Evolutionary conservation across 2,329 filamentous ascomycete species (phyloP).

Genomic region (Claviceps arundinis): DNA sequence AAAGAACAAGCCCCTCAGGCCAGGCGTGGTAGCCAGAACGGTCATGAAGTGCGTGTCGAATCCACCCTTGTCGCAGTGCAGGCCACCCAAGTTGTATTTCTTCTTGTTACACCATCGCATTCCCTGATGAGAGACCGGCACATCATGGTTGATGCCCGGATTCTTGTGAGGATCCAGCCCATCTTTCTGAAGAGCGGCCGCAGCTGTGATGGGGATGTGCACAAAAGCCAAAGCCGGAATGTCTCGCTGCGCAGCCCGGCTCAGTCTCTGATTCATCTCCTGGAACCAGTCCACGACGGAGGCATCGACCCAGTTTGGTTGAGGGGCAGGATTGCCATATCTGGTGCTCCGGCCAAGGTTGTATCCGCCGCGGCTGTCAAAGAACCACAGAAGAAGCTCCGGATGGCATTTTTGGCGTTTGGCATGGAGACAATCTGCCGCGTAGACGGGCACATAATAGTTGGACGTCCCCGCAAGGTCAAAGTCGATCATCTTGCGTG

Average conservation of each 20-base stretch:
- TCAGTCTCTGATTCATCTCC: constrained; percentile 17
- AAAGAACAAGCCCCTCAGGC: constrained; percentile 44
- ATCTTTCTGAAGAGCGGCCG: constrained; percentile 20
- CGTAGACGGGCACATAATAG: constrained; percentile 32
- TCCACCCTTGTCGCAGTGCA: constrained; percentile 27
- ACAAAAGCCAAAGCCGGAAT: constrained; percentile 35
- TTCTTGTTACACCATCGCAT: constrained; percentile 24
- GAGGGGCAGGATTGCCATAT: constrained; percentile 15
- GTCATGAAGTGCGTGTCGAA: constrained; percentile 51
- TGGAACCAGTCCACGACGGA: constrained; percentile 32
- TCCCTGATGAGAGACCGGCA: constrained; percentile 26
- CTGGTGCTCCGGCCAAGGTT: constrained; percentile 27
- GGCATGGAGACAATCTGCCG: constrained; percentile 17
- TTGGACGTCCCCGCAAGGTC: constrained; percentile 28
- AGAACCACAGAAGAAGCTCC: constrained; percentile 53
- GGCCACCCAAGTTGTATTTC: constrained; percentile 7
- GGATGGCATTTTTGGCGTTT: constrained; percentile 11
- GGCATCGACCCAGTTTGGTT: constrained; percentile 31
- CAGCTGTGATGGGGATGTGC: constrained; percentile 32
- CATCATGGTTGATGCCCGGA: constrained; percentile 33
- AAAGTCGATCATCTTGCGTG: constrained; percentile 24
- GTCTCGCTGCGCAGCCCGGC: constrained; percentile 15
- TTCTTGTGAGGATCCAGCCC: constrained; percentile 21
- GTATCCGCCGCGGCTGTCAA: constrained; percentile 50
- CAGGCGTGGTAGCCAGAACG: constrained; percentile 38